Base-by-base conservation (phyloP, 2,329 filamentous ascomycete genomes). In the Curvularia eragrostidis region DNA sequence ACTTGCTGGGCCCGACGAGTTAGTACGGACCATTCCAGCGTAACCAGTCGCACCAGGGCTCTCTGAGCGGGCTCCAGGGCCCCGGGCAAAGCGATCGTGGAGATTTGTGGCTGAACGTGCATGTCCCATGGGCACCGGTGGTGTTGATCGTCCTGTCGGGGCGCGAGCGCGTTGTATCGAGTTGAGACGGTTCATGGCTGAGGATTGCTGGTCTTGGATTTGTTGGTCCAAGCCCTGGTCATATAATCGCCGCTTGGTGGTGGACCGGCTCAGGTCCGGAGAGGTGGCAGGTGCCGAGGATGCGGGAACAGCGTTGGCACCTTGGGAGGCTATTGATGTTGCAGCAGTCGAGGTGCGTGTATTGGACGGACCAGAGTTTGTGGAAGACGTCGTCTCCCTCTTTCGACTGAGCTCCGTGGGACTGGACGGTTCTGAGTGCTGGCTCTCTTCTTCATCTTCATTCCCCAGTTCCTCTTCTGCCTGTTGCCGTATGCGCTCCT, bases 351-450 rank as follows among this genome's bases (percentile, higher is more conserved):
- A 97, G 54, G 87, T 88, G 26, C 91, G 88, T 38, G 68, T 69
- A 42, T 88, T 84, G 0, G 87, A 88, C 5, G 87, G 89, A 5
- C 82, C 84, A 0, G 92, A 95, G 6, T 88, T 89, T 0, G 91
- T 96, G 0, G 94, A 97, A 1, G 90, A 95, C n/a, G 81, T 81
- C 0, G 93, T 97, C 63, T 93, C 92, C 24, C 93, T 84, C 64
- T 94, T 91, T 60, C 85, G 85, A 67, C 89, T 89, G 71, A 89
- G 93, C 19, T 85, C 85, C 5, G 73, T 72, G 5, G 78, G 79
- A 50, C 79, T 80, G 44, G 83, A 82, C 3, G 84, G 79, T 43
- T 84, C 80, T 7, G 75, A 68, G 3, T 76, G 71, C 28, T 59
- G 62, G 12, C 68, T 74, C 52, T 80, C 79, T 70, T 54, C 78